Evolutionary conservation across 1,284 basidiomycete species (phyloP).

Genomic region (Entoloma clypeatum): DNA sequence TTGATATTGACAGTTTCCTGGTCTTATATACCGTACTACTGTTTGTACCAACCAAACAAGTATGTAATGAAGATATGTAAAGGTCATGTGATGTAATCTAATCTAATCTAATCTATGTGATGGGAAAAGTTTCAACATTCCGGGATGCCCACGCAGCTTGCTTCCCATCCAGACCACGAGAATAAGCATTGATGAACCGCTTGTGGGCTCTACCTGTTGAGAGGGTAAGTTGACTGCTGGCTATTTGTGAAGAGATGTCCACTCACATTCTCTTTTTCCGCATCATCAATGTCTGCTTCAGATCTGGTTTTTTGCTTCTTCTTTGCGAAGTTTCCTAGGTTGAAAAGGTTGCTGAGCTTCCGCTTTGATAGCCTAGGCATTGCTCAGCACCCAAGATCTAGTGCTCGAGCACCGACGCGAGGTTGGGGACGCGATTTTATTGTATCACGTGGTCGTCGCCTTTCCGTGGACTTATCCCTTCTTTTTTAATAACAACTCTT

Average conservation of each 20-base stretch:
- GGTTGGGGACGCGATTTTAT: conserved; percentile 1
- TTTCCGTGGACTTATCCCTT: neutral
- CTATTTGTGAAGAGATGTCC: neutral
- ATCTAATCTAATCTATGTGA: too few relatives aligned
- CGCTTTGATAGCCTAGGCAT: neutral
- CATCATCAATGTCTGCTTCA: conserved; percentile 1
- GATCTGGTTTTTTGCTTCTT: neutral
- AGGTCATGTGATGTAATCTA: too few relatives aligned
- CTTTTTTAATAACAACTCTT: too few relatives aligned
- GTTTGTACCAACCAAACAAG: too few relatives aligned
- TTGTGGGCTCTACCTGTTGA: neutral
- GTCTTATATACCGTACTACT: too few relatives aligned
- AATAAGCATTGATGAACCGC: conserved; percentile 13
- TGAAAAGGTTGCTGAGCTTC: neutral
- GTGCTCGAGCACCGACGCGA: neutral
- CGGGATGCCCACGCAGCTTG: conserved; percentile 11
- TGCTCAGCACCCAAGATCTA: neutral
- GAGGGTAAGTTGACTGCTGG: neutral
- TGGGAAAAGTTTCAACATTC: too few relatives aligned
- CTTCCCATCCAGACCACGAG: conserved; percentile 9
- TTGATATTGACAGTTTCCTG: too few relatives aligned
- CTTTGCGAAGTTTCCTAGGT: conserved; percentile 1
- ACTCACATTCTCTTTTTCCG: conserved; percentile 1
- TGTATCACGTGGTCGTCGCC: conserved; percentile 1
- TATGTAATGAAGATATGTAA: too few relatives aligned